phyloP scores from a whole-genome alignment of 73 alveolate species.

The Paramecium octaurelia region DNA sequence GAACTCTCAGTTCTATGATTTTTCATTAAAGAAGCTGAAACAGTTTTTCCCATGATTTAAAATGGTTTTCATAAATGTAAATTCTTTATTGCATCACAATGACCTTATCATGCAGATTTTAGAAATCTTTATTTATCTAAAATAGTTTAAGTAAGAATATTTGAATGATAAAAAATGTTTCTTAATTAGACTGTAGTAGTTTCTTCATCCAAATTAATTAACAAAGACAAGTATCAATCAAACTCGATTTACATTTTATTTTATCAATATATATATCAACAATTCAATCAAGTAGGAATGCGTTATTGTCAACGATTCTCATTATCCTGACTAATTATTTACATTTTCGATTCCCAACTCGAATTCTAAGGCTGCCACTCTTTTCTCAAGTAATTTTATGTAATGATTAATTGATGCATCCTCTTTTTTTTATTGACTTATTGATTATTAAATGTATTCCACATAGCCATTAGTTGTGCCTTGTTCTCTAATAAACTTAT shows the following conservation, averaged over 20 bases:
- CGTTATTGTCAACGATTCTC: not conserved
- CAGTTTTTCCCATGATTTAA: not conserved
- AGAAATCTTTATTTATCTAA: too few relatives aligned
- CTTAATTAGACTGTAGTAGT: too few relatives aligned
- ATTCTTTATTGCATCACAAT: not conserved
- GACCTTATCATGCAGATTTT: too few relatives aligned
- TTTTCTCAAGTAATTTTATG: not conserved
- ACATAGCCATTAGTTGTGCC: not conserved
- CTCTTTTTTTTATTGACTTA: slow-evolving; percentile 7
- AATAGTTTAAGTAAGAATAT: too few relatives aligned
- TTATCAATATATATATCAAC: not conserved
- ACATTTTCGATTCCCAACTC: not conserved
- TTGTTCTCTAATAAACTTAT: not conserved
- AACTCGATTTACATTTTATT: not conserved
- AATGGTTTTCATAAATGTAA: not conserved
- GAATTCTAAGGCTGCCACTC: not conserved
- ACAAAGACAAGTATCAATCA: not conserved
- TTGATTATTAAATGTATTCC: not conserved
- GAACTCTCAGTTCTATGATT: not conserved
- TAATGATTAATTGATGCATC: not conserved
- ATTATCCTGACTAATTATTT: not conserved
- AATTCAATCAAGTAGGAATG: not conserved
- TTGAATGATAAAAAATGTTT: too few relatives aligned
- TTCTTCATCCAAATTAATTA: not conserved
- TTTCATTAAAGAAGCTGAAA: not conserved